Percentiles rank a stretch among this genome's conserved stretches.
These are phyloP conservation scores for Begonia peltatifolia DNA, from an alignment of 306 rosid genomes.

Conservation along the genomic window DNA sequence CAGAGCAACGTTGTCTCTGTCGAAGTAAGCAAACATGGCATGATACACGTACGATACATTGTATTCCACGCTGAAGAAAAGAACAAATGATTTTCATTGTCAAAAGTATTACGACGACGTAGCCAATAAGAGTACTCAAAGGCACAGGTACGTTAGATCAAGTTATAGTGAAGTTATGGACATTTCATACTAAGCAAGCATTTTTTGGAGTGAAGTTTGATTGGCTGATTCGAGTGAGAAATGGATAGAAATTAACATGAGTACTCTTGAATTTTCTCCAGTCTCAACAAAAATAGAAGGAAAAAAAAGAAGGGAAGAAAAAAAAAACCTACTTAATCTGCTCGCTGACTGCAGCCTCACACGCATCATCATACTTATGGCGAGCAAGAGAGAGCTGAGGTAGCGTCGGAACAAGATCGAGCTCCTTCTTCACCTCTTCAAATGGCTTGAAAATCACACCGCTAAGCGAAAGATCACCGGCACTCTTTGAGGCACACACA, in stretches of 20 bases:
- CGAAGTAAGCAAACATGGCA: slow-evolving; percentile 88
- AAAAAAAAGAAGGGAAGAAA: neutral
- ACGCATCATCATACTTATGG: slow-evolving; percentile 37
- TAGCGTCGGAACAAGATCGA: slow-evolving; percentile 60
- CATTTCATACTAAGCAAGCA: too few species aligned
- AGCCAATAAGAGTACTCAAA: too few species aligned
- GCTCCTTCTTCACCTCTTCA: slow-evolving; percentile 88
- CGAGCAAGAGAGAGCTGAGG: slow-evolving; percentile 79
- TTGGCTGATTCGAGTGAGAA: neutral
- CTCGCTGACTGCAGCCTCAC: slow-evolving; percentile 76
- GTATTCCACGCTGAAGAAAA: slow-evolving; percentile 69
- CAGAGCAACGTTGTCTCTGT: slow-evolving; percentile 88
- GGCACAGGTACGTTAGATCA: too few species aligned
- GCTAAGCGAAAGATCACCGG: slow-evolving; percentile 32
- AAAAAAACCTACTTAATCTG: slow-evolving; percentile 60
- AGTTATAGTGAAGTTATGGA: too few species aligned
- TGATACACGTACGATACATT: slow-evolving; percentile 87
- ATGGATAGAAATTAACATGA: neutral
- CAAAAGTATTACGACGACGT: too few species aligned
- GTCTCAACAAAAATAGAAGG: too few species aligned
- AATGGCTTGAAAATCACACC: slow-evolving; percentile 91
- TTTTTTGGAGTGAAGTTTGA: too few species aligned
- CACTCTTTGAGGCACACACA: slow-evolving; percentile 41
- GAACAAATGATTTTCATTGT: neutral
- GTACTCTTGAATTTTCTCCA: too few species aligned